Base-by-base conservation (phyloP, 2,329 filamentous ascomycete species). In the Xylariales sp. region DNA sequence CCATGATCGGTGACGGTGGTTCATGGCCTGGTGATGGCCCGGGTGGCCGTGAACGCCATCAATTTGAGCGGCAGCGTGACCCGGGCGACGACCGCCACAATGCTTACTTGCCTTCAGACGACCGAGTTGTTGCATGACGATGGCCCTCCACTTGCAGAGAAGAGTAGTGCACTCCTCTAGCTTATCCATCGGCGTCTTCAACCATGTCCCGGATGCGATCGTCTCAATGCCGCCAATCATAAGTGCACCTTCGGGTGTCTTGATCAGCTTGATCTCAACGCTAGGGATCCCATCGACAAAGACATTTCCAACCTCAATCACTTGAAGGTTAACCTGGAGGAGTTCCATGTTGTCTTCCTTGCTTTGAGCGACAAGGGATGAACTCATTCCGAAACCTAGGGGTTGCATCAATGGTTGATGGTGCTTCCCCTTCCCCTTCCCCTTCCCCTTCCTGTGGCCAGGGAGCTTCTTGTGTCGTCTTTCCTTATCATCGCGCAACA, bases 251-350 rank as follows among this genome's bases (percentile, higher is more conserved):
- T 62, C 62, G 4, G 70, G 67, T 1, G 74, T 77, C 65, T 81
- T 76, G 57, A 88, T 67, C 14, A 87, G 65, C 51, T 74, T 76
- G 33, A 86, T 65, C 33, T 75, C 71, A 43, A 88, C 68, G 20
- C 64, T 64, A 27, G 76, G 72, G 18, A 82, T 65, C 18, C 63
- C 69, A 32, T 75, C 63, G 41, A 84, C 60, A 44, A 80, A 78
- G 31, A 67, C 63, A 40, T 70, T 61, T 43, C 76, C 77, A 19
- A 85, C 73, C 56, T 80, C 73, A 45, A 80, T 70, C 46, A 86
- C 71, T 48, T 78, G 69, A 27, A 85, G 61, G 47, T 76, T 68
- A 43, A 84, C 54, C 27, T 66, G 59, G 39, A 82, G 58, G 3
- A 82, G 58, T 44, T 74, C 68, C 31, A 81, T 57, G 40, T 67